phyloP scores from a whole-genome alignment of 2,329 filamentous ascomycete genomes.

The Dichotomopilus funicola region DNA sequence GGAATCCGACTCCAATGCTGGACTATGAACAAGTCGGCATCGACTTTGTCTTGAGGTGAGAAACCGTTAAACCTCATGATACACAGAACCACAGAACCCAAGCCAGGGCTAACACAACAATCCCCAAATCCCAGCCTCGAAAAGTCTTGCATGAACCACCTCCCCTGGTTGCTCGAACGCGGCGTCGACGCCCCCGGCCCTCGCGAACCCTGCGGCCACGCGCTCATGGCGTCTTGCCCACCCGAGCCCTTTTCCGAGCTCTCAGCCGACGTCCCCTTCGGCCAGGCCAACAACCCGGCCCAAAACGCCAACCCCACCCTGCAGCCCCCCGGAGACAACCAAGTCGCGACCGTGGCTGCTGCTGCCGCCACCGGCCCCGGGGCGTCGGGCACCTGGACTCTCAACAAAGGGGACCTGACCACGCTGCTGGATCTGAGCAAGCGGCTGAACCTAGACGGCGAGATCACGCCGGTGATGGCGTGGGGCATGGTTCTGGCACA shows the following conservation, averaged over 20 bases:
- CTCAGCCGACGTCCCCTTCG: conserved; percentile 47
- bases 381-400: conserved; percentile 62
- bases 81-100: background rate
- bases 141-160: conserved; percentile 86
- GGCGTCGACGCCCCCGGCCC: conserved; percentile 49
- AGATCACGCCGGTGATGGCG: conserved; percentile 93
- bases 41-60: conserved; percentile 89
- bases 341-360: background rate
- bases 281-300: conserved; percentile 33
- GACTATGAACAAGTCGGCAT: conserved; percentile 80
- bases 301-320: conserved; percentile 32
- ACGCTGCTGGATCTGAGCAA: conserved; percentile 81
- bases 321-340: background rate
- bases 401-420: conserved; percentile 67
- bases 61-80: background rate
- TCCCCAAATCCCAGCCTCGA: conserved; percentile 60
- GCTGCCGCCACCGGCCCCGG: background rate
- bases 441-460: conserved; percentile 74
- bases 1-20: conserved; percentile 38
- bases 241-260: conserved; percentile 54
- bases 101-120: conserved; percentile 25
- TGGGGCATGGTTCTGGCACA: conserved; percentile 76
- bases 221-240: conserved; percentile 86
- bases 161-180: conserved; percentile 68
- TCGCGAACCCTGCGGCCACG: conserved; percentile 71